Conservation (phyloP, 169 alveolate genomes). For the Plasmodium gaboni region DNA sequence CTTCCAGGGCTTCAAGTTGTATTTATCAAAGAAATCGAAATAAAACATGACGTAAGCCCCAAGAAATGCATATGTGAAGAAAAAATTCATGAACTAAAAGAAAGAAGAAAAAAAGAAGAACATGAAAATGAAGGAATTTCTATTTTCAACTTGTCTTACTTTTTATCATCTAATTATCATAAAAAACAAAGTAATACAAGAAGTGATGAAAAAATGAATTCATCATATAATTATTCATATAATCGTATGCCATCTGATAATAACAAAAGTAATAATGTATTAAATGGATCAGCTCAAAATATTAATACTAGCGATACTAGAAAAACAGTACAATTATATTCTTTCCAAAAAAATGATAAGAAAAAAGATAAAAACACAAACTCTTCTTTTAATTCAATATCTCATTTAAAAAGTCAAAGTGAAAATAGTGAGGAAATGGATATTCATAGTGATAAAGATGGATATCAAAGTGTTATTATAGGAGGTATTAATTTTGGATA, state of each 20-base stretch:
- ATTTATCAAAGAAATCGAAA: constrained; percentile 41
- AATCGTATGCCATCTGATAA: background rate
- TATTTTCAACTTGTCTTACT: constrained; percentile 51
- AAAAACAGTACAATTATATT: background rate
- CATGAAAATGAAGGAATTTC: constrained; percentile 69
- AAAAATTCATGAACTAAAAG: constrained; percentile 41
- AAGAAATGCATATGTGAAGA: constrained; percentile 63
- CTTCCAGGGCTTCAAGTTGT: constrained; percentile 1
- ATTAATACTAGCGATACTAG: background rate
- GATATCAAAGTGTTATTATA: constrained; percentile 65
- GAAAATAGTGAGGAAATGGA: constrained; percentile 47
- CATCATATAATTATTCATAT: background rate
- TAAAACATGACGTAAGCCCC: constrained; percentile 54
- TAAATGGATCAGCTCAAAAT: background rate
- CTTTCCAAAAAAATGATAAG: constrained; percentile 5
- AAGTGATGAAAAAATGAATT: constrained; percentile 24
- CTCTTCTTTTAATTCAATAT: constrained; percentile 22
- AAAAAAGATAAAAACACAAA: constrained; percentile 9
- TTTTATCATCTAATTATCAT: constrained; percentile 50
- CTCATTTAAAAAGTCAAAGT: constrained; percentile 21
- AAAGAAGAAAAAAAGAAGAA: constrained; percentile 37
- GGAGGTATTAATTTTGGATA: constrained; percentile 74
- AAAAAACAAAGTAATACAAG: constrained; percentile 47
- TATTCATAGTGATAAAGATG: constrained; percentile 35
- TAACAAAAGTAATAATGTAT: background rate